Percentiles rank a stretch among this genome's conserved stretches.
These are phyloP conservation scores for Logfia minima DNA, from an alignment of 129 eudicot genomes.

Conservation along the genomic window DNA sequence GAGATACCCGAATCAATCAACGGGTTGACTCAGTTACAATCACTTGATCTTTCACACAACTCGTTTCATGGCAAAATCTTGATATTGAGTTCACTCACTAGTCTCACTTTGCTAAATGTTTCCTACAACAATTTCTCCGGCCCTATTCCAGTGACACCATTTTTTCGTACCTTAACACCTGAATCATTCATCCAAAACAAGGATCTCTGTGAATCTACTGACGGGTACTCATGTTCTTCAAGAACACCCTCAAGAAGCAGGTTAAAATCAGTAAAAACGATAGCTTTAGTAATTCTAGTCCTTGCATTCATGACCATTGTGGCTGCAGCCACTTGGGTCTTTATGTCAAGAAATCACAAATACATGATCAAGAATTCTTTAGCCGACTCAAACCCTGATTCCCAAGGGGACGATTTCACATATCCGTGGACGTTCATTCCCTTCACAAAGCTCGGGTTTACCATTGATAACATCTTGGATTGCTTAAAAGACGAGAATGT, in stretches of 20 bases:
- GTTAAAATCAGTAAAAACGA: conserved; percentile 53
- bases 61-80: conserved; percentile 62
- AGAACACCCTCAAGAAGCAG: conserved; percentile 32
- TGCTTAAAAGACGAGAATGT: conserved; percentile 89
- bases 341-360: conserved; percentile 53
- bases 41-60: conserved; percentile 87
- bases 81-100: conserved; percentile 65
- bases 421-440: conserved; percentile 99
- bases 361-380: conserved; percentile 50
- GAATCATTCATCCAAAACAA: conserved; percentile 66
- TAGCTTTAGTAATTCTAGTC: conserved; percentile 55
- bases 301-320: conserved; percentile 47
- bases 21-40: conserved; percentile 74
- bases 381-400: conserved; percentile 32
- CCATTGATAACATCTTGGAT: conserved; percentile 74
- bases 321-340: conserved; percentile 55
- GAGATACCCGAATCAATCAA: conserved; percentile 76
- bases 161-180: conserved; percentile 64
- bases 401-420: conserved; percentile 69
- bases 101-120: conserved; percentile 75
- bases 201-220: conserved; percentile 68
- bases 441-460: conserved; percentile 74
- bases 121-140: conserved; percentile 90
- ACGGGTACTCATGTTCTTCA: conserved; percentile 77
- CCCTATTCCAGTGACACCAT: conserved; percentile 82